Base-by-base conservation (phyloP, 176 grass and related monocot species). In the Oryza meridionalis region DNA sequence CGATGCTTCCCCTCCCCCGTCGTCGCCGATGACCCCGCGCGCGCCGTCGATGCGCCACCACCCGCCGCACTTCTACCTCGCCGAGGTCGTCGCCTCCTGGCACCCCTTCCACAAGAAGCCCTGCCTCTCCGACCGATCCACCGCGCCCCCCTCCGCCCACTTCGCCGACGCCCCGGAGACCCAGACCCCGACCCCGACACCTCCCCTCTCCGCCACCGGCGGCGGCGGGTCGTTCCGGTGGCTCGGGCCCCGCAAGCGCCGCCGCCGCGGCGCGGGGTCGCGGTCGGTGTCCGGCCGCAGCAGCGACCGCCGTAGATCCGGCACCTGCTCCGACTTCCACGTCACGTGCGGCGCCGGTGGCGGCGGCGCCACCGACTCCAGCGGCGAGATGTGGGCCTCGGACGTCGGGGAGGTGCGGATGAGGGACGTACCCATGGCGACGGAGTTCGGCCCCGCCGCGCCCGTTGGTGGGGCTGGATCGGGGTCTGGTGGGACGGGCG, bases 321-420 rank as follows among this genome's bases (percentile, higher is more conserved):
- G 90, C 24, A 94, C 93, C n/a, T 94, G 93, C 90, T 94, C 93
- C 17, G 90, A 92, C 51, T 90, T 94, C 82, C 93, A 91, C 7
- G 44, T 94, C 25, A 87, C 90, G 2, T 81, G 89, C 58, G 93
- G 90, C 3, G 73, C 83, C 61, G 90, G 93, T 19, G 85, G 87
- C 21, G 90, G 93, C 21, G 88, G 84, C 47, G 93, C 90, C 27
- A 94, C 93, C 0, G 93, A 94, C 69, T 94, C 93, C 51, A 94
- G 93, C 79, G 93, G 93, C 21, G 93, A 94, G 85, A 82, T 94
- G 85, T 94, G 93, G 93, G 85, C 90, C 44, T 94, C 93, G 21
- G 93, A 94, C 66, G 87, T 94, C 43, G 90, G 93, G 79, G 93
- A 94, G 82, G 51, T 87, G 65, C 85, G 93, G 82, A 83, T 91